Percentiles rank a stretch among this genome's conserved stretches.
phyloP scores from a whole-genome alignment of 139 green algal species.

The Chlamydomonas sp. region DNA sequence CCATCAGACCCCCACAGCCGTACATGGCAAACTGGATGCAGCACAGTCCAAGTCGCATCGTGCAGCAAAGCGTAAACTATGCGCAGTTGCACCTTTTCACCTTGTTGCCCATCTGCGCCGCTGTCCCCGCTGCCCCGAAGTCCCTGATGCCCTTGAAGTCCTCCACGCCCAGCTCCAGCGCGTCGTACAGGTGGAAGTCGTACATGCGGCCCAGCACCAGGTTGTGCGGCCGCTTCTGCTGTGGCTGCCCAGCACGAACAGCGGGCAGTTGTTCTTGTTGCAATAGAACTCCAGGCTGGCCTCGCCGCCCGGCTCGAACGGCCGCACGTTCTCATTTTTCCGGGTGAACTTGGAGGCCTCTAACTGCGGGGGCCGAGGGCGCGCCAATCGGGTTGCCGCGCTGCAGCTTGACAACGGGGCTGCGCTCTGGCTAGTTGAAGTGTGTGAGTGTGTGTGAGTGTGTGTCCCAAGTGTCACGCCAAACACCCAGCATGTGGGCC shows the following conservation, averaged over 20 bases:
- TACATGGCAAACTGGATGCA: no score
- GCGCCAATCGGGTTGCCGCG: no score
- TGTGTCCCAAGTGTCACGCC: no score
- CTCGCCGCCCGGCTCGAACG: constrained; percentile 91
- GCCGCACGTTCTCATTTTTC: constrained; percentile 86
- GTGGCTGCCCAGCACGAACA: constrained; percentile 89
- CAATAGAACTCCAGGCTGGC: constrained; percentile 78
- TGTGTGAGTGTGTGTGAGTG: no score
- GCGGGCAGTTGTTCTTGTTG: constrained; percentile 68
- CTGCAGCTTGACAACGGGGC: no score
- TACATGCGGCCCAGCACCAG: constrained; percentile 92
- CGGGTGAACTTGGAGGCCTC: constrained; percentile 78
- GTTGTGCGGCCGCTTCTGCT: constrained; percentile 97
- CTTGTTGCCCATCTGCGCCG: constrained; percentile 57
- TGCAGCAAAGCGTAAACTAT: no score
- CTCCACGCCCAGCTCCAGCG: constrained; percentile 83
- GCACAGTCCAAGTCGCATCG: no score
- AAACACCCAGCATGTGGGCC: no score
- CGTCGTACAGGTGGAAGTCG: constrained; percentile 90
- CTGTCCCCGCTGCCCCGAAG: constrained; percentile 42
- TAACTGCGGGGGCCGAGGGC: constrained; percentile 44
- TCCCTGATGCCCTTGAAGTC: constrained; percentile 59
- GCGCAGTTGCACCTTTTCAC: constrained; percentile 36
- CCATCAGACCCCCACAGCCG: background rate
- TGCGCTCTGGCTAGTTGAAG: no score